Base-by-base conservation (phyloP, 192 early-diverging fungal genomes). In the Dissophora ornata region DNA sequence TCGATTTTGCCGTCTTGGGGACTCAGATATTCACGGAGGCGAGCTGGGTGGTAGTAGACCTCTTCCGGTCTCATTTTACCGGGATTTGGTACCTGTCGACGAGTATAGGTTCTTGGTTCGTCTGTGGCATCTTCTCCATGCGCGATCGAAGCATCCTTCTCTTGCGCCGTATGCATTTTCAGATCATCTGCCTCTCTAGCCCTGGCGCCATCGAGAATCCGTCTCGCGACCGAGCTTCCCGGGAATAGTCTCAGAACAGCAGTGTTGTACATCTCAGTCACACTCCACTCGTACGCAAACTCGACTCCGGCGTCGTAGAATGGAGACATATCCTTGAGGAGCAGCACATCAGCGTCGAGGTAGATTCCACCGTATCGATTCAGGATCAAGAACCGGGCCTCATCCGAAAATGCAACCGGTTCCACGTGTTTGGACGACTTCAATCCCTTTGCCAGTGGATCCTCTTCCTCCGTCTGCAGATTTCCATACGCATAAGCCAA, bases 211-310 rank as follows among this genome's bases (percentile, higher is more conserved):
- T 80, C 65, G 48, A 80, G 26, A 6, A 68, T 64, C 18, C 59
- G n/a, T 26, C 79, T 55, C 19, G 64, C 58, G 1, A 73, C 66
- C 1, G 58, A 54, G 18, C 69, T 62, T 32, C 69, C 62, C 24
- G 42, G 53, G 12, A 56, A 36, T 21, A 80, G 60, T 33, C 69
- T 52, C 33, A 80, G 30, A 26, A 80, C 29, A 0, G 79, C 79
- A 0, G 69, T 80, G 45, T 80, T 80, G 33, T 80, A 80, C 64
- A 68, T 57, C 10, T 48, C 32, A 2, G 64, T 73, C 26, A 59
- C 57, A 26, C 79, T 80, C 69, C 79, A 80, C 36, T 73, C 64
- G 57, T 80, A 80, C 16, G 79, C 63, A 63, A 80, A 80, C 41
- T 80, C 69, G 10, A 58, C 18, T 21, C 66, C 61, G 13, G 69